phyloP scores from a whole-genome alignment of 2,329 filamentous ascomycete genomes.

The Cyclaneusma minus region DNA sequence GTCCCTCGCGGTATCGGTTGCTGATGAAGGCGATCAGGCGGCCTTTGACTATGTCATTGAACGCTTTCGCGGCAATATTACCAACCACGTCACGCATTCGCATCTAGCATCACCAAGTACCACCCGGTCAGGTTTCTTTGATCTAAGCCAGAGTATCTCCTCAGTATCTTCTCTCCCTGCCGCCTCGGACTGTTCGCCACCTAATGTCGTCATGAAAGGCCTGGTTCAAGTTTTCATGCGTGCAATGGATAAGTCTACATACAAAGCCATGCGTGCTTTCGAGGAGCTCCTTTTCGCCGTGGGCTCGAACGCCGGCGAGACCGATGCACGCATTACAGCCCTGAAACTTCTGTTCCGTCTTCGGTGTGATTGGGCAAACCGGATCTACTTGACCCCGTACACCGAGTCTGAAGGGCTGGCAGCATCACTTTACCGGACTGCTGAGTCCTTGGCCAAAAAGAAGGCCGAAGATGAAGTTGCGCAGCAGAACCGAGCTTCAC shows the following conservation, averaged over 20 bases:
- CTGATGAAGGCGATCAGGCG: slow-evolving; percentile 38
- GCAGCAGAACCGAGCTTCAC: slow-evolving; percentile 19
- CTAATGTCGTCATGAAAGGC: slow-evolving; percentile 56
- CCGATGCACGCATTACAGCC: slow-evolving; percentile 55
- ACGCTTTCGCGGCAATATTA: slow-evolving; percentile 33
- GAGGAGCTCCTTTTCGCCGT: slow-evolving; percentile 48
- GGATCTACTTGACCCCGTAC: slow-evolving; percentile 54
- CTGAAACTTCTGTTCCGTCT: slow-evolving; percentile 71
- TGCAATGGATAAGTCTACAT: slow-evolving; percentile 48
- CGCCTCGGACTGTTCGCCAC: no score
- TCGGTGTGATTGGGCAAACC: slow-evolving; percentile 66
- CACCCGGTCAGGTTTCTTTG: not conserved
- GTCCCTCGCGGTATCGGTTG: slow-evolving; percentile 47
- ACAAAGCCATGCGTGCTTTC: slow-evolving; percentile 49
- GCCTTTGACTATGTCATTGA: slow-evolving; percentile 44
- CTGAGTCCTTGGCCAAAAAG: slow-evolving; percentile 30
- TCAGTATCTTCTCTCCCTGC: slow-evolving; percentile 1
- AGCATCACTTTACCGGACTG: slow-evolving; percentile 50
- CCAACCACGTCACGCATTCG: slow-evolving; percentile 27
- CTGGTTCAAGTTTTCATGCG: slow-evolving; percentile 65
- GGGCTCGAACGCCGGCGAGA: slow-evolving; percentile 40
- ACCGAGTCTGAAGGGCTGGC: slow-evolving; percentile 64
- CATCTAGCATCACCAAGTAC: slow-evolving; percentile 18
- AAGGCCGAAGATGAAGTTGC: slow-evolving; percentile 24
- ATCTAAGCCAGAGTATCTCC: no score